Percentiles rank a stretch among this genome's conserved stretches.
Evolutionary conservation across 768 basidiomycete genomes (phyloP).

Genomic region (Tricholoma bakamatsutake): DNA sequence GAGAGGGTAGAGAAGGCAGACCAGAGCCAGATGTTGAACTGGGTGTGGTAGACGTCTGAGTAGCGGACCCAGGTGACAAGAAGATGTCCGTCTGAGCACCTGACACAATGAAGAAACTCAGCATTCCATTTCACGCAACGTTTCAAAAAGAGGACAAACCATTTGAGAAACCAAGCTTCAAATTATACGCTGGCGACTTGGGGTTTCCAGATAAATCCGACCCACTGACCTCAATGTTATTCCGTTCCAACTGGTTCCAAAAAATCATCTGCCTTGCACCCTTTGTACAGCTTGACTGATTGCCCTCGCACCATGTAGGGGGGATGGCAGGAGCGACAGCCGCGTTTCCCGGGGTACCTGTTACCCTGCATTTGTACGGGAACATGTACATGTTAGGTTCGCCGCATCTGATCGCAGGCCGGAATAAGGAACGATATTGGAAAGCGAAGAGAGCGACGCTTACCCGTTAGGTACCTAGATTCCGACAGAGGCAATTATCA

Average conservation of each 20-base stretch:
- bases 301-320: constrained; percentile 47
- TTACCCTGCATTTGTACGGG: constrained; percentile 42
- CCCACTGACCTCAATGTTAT: constrained; percentile 42
- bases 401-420: constrained; percentile 36
- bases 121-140: not conserved
- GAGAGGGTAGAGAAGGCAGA: not conserved
- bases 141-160: constrained; percentile 26
- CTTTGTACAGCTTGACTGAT: constrained; percentile 32
- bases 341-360: constrained; percentile 30
- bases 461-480: constrained; percentile 35
- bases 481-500: constrained; percentile 1
- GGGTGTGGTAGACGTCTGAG: constrained; percentile 1
- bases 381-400: constrained; percentile 47
- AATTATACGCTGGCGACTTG: constrained; percentile 44
- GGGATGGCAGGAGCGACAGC: constrained; percentile 37
- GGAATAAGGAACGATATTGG: not conserved
- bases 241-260: constrained; percentile 44
- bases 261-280: constrained; percentile 51
- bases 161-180: constrained; percentile 40
- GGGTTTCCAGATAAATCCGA: constrained; percentile 29
- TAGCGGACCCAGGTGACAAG: constrained; percentile 4
- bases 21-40: not conserved
- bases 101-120: constrained; percentile 9
- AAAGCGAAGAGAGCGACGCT: not conserved
- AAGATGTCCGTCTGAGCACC: constrained; percentile 40